A percentile compares a stretch with the other conserved stretches of the same genome.
phyloP scores from a whole-genome alignment of 371 early-diverging fungal genomes.

The Umbelopsis sp. region DNA sequence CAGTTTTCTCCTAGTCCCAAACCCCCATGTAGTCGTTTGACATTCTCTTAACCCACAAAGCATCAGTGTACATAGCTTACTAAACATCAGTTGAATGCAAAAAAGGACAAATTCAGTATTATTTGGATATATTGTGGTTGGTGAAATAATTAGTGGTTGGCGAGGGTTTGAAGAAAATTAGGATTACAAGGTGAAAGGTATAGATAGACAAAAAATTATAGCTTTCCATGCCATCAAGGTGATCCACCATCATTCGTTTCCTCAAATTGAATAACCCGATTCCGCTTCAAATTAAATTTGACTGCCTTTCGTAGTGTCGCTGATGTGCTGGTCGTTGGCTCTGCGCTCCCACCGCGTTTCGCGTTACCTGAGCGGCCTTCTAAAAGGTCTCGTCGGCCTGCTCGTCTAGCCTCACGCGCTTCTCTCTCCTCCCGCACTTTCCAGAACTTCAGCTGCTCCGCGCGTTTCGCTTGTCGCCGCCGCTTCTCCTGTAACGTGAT shows the following conservation, averaged over 20 bases:
- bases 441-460: constrained; percentile 48
- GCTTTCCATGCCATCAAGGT: background rate
- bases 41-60: constrained; percentile 12
- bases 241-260: background rate
- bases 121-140: background rate
- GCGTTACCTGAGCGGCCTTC: constrained; percentile 18
- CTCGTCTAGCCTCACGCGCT: constrained; percentile 37
- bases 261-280: constrained; percentile 34
- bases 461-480: constrained; percentile 39
- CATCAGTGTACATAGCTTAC: constrained; percentile 20
- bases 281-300: constrained; percentile 42
- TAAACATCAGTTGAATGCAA: constrained; percentile 19
- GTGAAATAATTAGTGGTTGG: background rate
- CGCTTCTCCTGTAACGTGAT: constrained; percentile 40
- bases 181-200: background rate
- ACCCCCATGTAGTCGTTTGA: constrained; percentile 6
- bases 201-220: background rate
- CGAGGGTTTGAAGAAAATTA: background rate
- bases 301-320: constrained; percentile 30
- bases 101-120: background rate
- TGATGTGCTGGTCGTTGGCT: background rate
- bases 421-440: constrained; percentile 50
- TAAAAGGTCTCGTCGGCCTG: constrained; percentile 30
- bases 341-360: constrained; percentile 21
- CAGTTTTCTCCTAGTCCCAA: constrained; percentile 16